These are phyloP conservation scores for Pythium plurisporium DNA, from an alignment of 352 stramenopile genomes.

Conservation along the genomic window DNA sequence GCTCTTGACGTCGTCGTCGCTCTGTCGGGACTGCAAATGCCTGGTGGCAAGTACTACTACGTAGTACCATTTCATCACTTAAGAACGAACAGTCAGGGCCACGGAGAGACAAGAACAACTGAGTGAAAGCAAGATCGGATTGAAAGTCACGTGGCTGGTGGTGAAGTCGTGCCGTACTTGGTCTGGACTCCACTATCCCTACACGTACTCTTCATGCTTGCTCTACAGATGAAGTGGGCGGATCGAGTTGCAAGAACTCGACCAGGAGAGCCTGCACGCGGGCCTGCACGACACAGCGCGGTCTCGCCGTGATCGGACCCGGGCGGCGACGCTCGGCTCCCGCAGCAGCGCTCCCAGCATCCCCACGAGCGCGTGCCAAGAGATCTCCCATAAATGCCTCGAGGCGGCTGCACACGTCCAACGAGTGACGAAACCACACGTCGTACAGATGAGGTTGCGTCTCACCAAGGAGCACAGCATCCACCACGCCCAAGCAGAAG, in stretches of 20 bases:
- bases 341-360: too few species aligned
- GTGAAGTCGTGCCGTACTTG: too few species aligned
- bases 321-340: background rate
- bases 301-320: background rate
- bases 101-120: too few species aligned
- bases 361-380: background rate
- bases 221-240: background rate
- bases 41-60: too few species aligned
- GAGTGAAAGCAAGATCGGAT: too few species aligned
- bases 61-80: too few species aligned
- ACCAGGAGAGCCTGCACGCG: background rate
- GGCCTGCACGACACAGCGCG: conserved; percentile 6
- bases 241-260: conserved; percentile 6
- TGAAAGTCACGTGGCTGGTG: too few species aligned
- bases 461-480: conserved; percentile 7
- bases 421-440: background rate
- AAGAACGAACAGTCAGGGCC: too few species aligned
- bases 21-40: too few species aligned
- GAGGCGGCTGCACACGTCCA: background rate
- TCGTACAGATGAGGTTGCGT: conserved; percentile 13
- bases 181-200: background rate
- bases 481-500: conserved; percentile 11
- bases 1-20: too few species aligned
- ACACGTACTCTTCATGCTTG: background rate
- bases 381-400: conserved; percentile 1